phyloP scores from a whole-genome alignment of 768 basidiomycete species.

The Dentipellis sp. region DNA sequence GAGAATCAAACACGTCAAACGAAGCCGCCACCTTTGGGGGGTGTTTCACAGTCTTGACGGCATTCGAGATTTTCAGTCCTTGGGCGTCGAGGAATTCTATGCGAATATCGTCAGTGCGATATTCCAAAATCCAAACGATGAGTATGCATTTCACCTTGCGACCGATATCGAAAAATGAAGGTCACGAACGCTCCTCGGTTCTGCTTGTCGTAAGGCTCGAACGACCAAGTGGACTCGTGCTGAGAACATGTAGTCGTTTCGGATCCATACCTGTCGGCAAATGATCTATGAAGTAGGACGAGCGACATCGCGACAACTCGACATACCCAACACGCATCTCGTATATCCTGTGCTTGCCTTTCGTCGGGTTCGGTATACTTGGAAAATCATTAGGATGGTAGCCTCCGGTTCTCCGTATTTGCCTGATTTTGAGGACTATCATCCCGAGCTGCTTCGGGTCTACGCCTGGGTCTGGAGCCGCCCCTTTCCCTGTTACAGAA shows the following conservation, averaged over 20 bases:
- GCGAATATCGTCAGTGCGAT: neutral
- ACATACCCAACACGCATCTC: conserved; percentile 2
- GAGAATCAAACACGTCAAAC: too few species aligned
- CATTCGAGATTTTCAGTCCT: neutral
- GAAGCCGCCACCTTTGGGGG: too few species aligned
- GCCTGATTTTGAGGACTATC: conserved; percentile 3
- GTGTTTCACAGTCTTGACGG: neutral
- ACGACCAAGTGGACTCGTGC: conserved; percentile 42
- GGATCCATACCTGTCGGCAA: conserved; percentile 29
- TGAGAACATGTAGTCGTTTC: conserved; percentile 22
- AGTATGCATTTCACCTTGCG: conserved; percentile 29
- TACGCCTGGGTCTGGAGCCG: neutral
- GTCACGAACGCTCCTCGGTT: conserved; percentile 42
- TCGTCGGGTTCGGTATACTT: neutral
- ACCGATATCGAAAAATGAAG: conserved; percentile 59
- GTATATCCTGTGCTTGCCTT: neutral
- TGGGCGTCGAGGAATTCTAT: neutral
- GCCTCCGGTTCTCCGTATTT: neutral
- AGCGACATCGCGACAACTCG: neutral
- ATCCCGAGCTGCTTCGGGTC: conserved; percentile 2
- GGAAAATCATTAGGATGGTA: neutral
- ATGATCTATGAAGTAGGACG: conserved; percentile 28
- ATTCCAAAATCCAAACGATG: neutral
- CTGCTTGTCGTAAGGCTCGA: conserved; percentile 36
- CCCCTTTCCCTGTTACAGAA: neutral